phyloP scores from a whole-genome alignment of 768 basidiomycete genomes.

The Exsudoporus frostii region DNA sequence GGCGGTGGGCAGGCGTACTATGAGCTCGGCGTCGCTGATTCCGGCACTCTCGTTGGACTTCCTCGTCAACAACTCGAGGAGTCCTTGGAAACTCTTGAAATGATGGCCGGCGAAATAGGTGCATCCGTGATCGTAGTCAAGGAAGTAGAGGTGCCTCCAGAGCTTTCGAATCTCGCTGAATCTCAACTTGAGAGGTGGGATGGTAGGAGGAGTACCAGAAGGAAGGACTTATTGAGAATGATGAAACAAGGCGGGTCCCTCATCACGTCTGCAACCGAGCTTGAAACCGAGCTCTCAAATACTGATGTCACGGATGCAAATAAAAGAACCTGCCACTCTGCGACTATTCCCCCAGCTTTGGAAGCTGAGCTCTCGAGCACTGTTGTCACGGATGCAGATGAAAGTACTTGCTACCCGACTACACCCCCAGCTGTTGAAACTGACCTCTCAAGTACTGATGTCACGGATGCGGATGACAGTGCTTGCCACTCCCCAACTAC shows the following conservation, averaged over 20 bases:
- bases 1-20: slow-evolving; percentile 84
- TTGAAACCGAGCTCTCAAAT: slow-evolving; percentile 35
- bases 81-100: slow-evolving; percentile 82
- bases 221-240: slow-evolving; percentile 29
- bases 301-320: slow-evolving; percentile 41
- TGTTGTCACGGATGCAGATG: slow-evolving; percentile 40
- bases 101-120: slow-evolving; percentile 93
- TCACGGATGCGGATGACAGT: slow-evolving; percentile 37
- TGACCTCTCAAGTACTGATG: slow-evolving; percentile 35
- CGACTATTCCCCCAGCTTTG: slow-evolving; percentile 8
- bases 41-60: slow-evolving; percentile 83
- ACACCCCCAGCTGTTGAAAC: slow-evolving; percentile 27
- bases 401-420: slow-evolving; percentile 9
- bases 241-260: slow-evolving; percentile 29
- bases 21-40: slow-evolving; percentile 81
- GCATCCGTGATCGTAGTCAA: slow-evolving; percentile 90
- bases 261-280: slow-evolving; percentile 36
- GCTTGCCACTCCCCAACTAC: slow-evolving; percentile 1
- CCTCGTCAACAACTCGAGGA: slow-evolving; percentile 68
- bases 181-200: slow-evolving; percentile 34
- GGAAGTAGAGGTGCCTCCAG: slow-evolving; percentile 75
- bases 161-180: slow-evolving; percentile 38
- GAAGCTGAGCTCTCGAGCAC: slow-evolving; percentile 35
- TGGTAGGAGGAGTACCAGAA: slow-evolving; percentile 36
- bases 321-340: slow-evolving; percentile 19